These are phyloP conservation scores for Priceomyces fermenticarens DNA, from an alignment of 805 yeast species.

Conservation along the genomic window DNA sequence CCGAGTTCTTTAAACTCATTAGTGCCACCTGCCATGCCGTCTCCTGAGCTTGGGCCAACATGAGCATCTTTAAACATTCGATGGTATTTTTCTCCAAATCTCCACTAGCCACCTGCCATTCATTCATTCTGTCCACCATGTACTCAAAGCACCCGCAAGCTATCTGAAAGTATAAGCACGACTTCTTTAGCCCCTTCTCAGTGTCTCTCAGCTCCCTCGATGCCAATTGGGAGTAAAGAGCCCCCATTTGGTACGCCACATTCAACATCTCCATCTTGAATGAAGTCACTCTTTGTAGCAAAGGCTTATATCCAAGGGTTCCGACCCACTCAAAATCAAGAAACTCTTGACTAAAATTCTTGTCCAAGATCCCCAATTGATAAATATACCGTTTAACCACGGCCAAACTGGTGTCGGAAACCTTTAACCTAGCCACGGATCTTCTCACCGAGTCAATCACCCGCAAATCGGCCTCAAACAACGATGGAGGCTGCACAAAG, in stretches of 20 bases:
- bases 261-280: conserved; percentile 60
- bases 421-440: conserved; percentile 28
- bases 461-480: conserved; percentile 26
- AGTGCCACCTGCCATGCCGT: conserved; percentile 75
- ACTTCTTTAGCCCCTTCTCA: conserved; percentile 55
- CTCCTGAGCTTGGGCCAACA: conserved; percentile 87
- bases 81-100: conserved; percentile 55
- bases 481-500: conserved; percentile 35
- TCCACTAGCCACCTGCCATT: conserved; percentile 17
- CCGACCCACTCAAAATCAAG: conserved; percentile 71
- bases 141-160: conserved; percentile 65
- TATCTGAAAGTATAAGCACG: conserved; percentile 63
- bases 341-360: conserved; percentile 64
- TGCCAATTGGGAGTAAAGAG: conserved; percentile 59
- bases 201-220: conserved; percentile 39
- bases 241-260: conserved; percentile 66
- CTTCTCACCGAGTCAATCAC: conserved; percentile 45
- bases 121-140: conserved; percentile 1
- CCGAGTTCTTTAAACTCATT: conserved; percentile 50
- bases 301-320: conserved; percentile 55
- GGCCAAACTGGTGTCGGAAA: conserved; percentile 30
- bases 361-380: conserved; percentile 40
- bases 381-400: conserved; percentile 46
- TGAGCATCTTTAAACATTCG: conserved; percentile 47
- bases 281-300: conserved; percentile 45